Percentiles rank a stretch among this genome's conserved stretches.
phyloP scores from a whole-genome alignment of 805 yeast genomes.

The Myxozyma geophila region DNA sequence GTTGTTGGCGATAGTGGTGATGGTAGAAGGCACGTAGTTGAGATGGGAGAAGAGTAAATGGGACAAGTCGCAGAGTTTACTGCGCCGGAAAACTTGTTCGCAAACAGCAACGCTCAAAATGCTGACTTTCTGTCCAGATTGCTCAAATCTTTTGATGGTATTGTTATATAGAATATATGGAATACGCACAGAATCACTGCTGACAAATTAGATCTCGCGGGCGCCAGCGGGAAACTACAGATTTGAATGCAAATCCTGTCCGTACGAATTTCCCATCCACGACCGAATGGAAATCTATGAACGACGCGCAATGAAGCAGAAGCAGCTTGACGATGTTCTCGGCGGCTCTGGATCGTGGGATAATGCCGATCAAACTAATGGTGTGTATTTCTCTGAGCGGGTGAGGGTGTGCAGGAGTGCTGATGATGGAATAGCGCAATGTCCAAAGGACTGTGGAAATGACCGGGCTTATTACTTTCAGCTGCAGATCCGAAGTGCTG shows the following conservation, averaged over 20 bases:
- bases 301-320: constrained; percentile 78
- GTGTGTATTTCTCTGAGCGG: constrained; percentile 10
- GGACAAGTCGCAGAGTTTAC: not conserved
- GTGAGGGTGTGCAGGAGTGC: not conserved
- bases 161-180: constrained; percentile 1
- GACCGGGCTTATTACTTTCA: constrained; percentile 96
- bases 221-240: constrained; percentile 61
- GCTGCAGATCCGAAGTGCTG: constrained; percentile 94
- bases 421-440: constrained; percentile 60
- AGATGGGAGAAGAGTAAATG: not conserved
- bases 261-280: constrained; percentile 87
- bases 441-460: constrained; percentile 90
- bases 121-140: constrained; percentile 94
- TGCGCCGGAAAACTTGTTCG: not conserved
- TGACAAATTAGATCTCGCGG: constrained; percentile 53
- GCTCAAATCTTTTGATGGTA: constrained; percentile 85
- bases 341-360: constrained; percentile 99
- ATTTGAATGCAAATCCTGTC: constrained; percentile 90
- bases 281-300: constrained; percentile 80
- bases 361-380: constrained; percentile 90
- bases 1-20: not conserved
- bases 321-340: constrained; percentile 92
- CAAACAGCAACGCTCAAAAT: constrained; percentile 48
- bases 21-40: not conserved
- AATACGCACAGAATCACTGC: not conserved